Conservation (phyloP, 768 basidiomycete species). For the Serendipita sp. region DNA sequence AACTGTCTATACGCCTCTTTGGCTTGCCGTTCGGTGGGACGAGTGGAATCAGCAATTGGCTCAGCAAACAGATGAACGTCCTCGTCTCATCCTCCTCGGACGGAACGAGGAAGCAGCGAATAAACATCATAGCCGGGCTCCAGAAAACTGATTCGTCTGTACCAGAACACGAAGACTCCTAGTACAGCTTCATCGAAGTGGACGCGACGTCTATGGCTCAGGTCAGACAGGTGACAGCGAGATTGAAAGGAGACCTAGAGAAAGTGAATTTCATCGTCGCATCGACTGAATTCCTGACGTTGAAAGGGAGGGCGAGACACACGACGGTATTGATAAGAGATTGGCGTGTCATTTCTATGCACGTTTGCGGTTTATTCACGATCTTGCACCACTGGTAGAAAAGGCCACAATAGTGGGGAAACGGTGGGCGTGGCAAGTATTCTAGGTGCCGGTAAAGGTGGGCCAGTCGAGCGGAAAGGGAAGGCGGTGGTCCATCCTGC, state of each 20-base stretch:
- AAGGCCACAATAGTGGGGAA: no score
- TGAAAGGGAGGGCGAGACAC: conserved; percentile 24
- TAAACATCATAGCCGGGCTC: conserved; percentile 28
- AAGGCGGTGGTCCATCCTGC: conserved; percentile 22
- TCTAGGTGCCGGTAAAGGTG: conserved; percentile 23
- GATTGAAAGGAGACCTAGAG: not conserved
- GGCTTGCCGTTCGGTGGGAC: no score
- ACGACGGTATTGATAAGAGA: no score
- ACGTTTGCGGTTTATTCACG: conserved; percentile 33
- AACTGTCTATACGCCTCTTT: no score
- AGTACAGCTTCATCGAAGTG: conserved; percentile 36
- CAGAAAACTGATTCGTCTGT: conserved; percentile 17
- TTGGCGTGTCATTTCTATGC: no score
- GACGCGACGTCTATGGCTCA: conserved; percentile 37
- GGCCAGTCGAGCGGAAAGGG: conserved; percentile 24
- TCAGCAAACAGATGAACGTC: no score
- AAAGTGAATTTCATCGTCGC: no score
- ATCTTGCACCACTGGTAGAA: conserved; percentile 29
- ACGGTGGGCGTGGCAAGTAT: conserved; percentile 36
- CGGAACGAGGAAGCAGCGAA: no score
- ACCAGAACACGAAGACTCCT: conserved; percentile 10
- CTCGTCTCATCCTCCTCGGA: no score
- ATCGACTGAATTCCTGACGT: conserved; percentile 21
- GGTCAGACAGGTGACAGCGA: conserved; percentile 22
- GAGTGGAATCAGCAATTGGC: no score